phyloP scores from a whole-genome alignment of 768 basidiomycete genomes.

The Tricholoma hemisulphureum region DNA sequence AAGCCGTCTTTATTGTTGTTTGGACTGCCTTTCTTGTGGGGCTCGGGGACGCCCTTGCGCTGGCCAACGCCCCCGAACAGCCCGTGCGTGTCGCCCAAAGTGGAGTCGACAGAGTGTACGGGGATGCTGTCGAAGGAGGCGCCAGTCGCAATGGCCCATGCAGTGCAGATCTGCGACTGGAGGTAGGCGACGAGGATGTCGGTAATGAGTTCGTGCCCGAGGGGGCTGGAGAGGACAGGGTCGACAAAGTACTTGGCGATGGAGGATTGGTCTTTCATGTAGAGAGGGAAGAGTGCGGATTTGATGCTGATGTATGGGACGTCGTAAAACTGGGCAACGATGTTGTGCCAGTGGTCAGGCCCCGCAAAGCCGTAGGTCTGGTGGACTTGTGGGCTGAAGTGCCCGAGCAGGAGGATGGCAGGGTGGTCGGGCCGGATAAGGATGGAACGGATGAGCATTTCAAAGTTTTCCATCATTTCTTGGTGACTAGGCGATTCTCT shows the following conservation, averaged over 20 bases:
- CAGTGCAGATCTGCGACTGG: conserved; percentile 82
- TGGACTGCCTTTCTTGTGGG: conserved; percentile 30
- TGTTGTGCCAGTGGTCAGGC: conserved; percentile 84
- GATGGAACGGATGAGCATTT: conserved; percentile 88
- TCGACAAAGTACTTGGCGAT: conserved; percentile 76
- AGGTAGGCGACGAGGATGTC: conserved; percentile 92
- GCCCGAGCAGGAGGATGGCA: conserved; percentile 91
- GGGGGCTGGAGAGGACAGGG: conserved; percentile 72
- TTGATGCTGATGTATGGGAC: conserved; percentile 90
- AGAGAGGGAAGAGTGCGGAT: conserved; percentile 76
- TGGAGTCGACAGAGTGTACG: conserved; percentile 37
- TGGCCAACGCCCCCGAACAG: conserved; percentile 85
- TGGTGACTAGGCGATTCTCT: conserved; percentile 48
- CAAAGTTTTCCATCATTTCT: conserved; percentile 79
- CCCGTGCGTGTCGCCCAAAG: conserved; percentile 48
- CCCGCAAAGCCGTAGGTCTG: conserved; percentile 79
- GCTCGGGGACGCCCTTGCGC: conserved; percentile 72
- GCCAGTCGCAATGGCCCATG: conserved; percentile 77
- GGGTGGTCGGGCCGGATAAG: conserved; percentile 89
- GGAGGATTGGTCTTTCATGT: conserved; percentile 69
- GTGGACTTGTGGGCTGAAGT: conserved; percentile 88
- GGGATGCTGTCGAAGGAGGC: conserved; percentile 60
- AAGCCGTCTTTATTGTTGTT: conserved; percentile 28
- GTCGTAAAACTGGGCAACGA: conserved; percentile 97
- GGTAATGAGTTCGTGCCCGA: conserved; percentile 83